Percentiles rank a stretch among this genome's conserved stretches.
Evolutionary conservation across 345 rosid genomes (phyloP).

Genomic region (Raphanus raphanistrum): DNA sequence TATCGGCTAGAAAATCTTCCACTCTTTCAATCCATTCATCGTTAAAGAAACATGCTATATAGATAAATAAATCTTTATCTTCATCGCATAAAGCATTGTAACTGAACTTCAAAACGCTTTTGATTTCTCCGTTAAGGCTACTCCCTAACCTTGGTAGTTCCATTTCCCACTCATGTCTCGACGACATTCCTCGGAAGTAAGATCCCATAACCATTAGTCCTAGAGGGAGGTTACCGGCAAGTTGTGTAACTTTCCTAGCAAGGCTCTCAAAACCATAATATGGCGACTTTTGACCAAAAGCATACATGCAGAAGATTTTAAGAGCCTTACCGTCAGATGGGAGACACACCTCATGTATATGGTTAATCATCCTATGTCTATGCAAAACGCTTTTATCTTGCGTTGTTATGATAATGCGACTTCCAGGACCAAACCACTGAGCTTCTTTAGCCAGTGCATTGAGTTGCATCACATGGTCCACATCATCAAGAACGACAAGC

Average conservation of each 20-base stretch:
- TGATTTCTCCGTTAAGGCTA: conserved; percentile 22
- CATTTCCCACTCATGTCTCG: conserved; percentile 22
- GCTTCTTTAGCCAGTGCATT: background rate
- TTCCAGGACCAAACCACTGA: conserved; percentile 20
- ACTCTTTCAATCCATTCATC: background rate
- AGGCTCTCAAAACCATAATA: background rate
- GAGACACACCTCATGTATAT: conserved; percentile 2
- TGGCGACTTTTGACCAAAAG: conserved; percentile 21
- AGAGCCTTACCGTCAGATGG: conserved; percentile 16
- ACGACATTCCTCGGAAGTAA: background rate
- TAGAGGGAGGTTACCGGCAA: conserved; percentile 36
- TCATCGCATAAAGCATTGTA: conserved; percentile 31
- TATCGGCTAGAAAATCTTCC: background rate
- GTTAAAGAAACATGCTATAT: conserved; percentile 37
- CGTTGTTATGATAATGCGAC: conserved; percentile 26
- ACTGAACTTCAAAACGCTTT: conserved; percentile 28
- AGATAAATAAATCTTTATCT: conserved; percentile 31
- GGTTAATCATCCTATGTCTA: background rate
- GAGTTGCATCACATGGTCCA: conserved; percentile 6
- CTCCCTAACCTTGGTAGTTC: conserved; percentile 15
- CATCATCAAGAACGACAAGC: background rate
- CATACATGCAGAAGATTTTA: conserved; percentile 21
- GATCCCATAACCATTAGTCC: conserved; percentile 41
- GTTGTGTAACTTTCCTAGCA: background rate
- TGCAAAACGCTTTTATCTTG: conserved; percentile 26